A percentile compares a stretch with the other conserved stretches of the same genome.
Conservation (phyloP, 2,329 filamentous ascomycete genomes). For the Ophiostoma tasmaniense region DNA sequence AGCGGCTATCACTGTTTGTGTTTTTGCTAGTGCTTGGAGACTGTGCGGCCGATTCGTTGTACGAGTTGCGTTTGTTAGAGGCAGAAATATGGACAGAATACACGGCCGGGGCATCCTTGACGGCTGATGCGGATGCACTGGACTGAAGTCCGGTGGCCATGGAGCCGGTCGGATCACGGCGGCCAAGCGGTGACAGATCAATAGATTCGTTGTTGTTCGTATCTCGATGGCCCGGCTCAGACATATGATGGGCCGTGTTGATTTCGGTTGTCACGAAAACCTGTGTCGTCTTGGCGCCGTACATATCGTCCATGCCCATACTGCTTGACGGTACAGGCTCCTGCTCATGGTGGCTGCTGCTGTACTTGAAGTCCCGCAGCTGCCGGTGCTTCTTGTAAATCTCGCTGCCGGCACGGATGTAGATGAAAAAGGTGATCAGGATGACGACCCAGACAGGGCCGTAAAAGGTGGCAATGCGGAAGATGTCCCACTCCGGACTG, state of each 20-base stretch:
- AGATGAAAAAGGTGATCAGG: slow-evolving; percentile 53
- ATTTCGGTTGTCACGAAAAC: slow-evolving; percentile 54
- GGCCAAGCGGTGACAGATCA: slow-evolving; percentile 27
- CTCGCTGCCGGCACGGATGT: slow-evolving; percentile 55
- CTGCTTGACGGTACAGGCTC: slow-evolving; percentile 28
- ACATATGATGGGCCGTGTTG: slow-evolving; percentile 5
- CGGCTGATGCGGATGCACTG: not conserved
- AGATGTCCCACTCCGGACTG: slow-evolving; percentile 54
- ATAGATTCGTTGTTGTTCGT: slow-evolving; percentile 22
- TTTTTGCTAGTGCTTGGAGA: not conserved
- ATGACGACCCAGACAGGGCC: slow-evolving; percentile 61
- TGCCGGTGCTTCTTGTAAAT: slow-evolving; percentile 60
- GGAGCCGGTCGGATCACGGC: not conserved
- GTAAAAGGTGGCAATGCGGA: slow-evolving; percentile 69
- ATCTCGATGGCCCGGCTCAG: not conserved
- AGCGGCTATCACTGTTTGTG: not conserved
- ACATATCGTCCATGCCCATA: slow-evolving; percentile 33
- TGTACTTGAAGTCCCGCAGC: slow-evolving; percentile 49
- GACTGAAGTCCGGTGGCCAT: not conserved
- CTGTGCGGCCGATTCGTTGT: not conserved
- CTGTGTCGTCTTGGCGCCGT: slow-evolving; percentile 51
- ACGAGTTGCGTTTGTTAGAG: slow-evolving; percentile 21
- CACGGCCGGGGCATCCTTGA: slow-evolving; percentile 19
- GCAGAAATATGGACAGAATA: slow-evolving; percentile 47
- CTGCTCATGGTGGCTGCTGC: slow-evolving; percentile 34